A percentile compares a stretch with the other conserved stretches of the same genome.
Conservation (phyloP, 2,329 filamentous ascomycete genomes). For the Alternaria atra region DNA sequence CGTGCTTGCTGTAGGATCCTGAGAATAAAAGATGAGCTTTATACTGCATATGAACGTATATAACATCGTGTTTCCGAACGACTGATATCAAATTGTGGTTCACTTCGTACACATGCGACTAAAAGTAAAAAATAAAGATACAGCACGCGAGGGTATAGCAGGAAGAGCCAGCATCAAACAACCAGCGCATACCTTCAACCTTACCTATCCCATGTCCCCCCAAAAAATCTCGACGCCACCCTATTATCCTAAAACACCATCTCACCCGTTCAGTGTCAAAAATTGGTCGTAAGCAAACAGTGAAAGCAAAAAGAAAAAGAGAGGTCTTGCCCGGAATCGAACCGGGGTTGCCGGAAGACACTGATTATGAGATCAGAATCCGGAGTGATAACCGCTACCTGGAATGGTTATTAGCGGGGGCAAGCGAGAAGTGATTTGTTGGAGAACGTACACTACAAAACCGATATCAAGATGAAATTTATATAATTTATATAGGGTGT, state of each 20-base stretch:
- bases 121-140: not conserved
- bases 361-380: conserved; percentile 33
- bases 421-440: conserved; percentile 3
- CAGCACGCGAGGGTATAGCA: not conserved
- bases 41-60: not conserved
- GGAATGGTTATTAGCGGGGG: conserved; percentile 10
- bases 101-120: too few relatives aligned
- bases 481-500: not conserved
- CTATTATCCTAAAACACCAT: not conserved
- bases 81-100: too few relatives aligned
- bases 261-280: too few relatives aligned
- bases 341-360: conserved; percentile 36
- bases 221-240: not conserved
- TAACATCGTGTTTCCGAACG: too few relatives aligned
- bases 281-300: too few relatives aligned
- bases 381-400: conserved; percentile 39
- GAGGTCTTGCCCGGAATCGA: conserved; percentile 36
- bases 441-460: conserved; percentile 26
- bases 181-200: too few relatives aligned
- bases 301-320: not conserved
- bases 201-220: too few relatives aligned
- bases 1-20: not conserved
- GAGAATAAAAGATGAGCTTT: not conserved
- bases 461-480: not conserved
- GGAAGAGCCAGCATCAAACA: too few relatives aligned